These are phyloP conservation scores for Colletotrichum lupini DNA, from an alignment of 2,329 filamentous ascomycete genomes.

Conservation along the genomic window DNA sequence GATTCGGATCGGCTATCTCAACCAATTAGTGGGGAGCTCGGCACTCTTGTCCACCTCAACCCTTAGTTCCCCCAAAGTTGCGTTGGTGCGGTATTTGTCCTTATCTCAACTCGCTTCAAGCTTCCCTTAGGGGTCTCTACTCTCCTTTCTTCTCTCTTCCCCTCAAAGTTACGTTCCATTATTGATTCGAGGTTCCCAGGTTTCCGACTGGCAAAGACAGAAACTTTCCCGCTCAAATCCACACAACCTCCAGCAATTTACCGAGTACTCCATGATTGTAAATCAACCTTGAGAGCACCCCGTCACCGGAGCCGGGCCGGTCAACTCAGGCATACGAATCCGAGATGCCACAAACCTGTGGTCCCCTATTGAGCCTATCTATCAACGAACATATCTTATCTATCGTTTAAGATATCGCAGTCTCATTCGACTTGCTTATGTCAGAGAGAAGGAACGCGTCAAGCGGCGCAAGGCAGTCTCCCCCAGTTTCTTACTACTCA, in stretches of 20 bases:
- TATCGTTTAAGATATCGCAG: not conserved
- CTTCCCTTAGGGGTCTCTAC: not conserved
- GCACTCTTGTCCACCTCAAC: not conserved
- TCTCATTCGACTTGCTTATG: not conserved
- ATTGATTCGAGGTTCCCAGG: not conserved
- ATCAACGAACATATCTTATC: not conserved
- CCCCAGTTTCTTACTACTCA: not conserved
- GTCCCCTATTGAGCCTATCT: not conserved
- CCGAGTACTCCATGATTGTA: not conserved
- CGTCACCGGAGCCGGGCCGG: conserved; percentile 27
- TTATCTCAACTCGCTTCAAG: conserved; percentile 26
- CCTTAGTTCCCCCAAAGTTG: not conserved
- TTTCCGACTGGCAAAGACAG: not conserved
- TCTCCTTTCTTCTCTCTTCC: not conserved
- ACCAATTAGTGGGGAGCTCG: conserved; percentile 22
- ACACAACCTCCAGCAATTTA: not conserved
- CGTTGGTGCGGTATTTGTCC: conserved; percentile 27
- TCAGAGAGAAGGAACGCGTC: not conserved
- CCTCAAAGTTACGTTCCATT: conserved; percentile 13
- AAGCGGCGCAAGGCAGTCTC: not conserved
- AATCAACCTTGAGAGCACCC: not conserved
- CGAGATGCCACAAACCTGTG: not conserved
- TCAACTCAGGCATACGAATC: not conserved
- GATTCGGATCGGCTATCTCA: conserved; percentile 18
- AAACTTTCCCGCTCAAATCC: not conserved